Conservation (phyloP, 73 alveolate genomes). For the Paramecium tetraurelia region DNA sequence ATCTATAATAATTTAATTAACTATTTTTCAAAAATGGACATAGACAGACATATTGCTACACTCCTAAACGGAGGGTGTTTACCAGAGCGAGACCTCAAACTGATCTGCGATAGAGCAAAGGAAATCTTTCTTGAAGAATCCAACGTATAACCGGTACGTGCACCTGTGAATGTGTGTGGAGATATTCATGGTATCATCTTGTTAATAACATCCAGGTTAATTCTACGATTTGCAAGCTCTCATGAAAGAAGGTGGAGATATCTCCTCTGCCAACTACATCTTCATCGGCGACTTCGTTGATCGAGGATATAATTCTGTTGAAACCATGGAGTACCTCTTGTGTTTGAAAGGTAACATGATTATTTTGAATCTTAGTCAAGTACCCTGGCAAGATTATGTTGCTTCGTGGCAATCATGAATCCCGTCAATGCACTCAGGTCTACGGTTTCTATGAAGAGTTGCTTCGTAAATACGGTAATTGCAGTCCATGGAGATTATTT, state of each 20-base stretch:
- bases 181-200: constrained; percentile 69
- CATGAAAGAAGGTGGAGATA: constrained; percentile 58
- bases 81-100: constrained; percentile 71
- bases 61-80: constrained; percentile 41
- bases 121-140: constrained; percentile 73
- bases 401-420: constrained; percentile 68
- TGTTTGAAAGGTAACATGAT: not conserved
- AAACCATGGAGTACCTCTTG: constrained; percentile 50
- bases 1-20: not conserved
- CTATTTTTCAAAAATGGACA: not conserved
- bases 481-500: constrained; percentile 82
- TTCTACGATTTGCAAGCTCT: constrained; percentile 59
- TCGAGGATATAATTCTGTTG: constrained; percentile 80
- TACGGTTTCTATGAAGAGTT: constrained; percentile 85
- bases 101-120: constrained; percentile 72
- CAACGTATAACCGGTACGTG: constrained; percentile 64
- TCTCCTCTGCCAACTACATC: constrained; percentile 80
- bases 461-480: constrained; percentile 83
- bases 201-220: not conserved
- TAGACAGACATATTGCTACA: constrained; percentile 6
- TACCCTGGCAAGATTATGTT: constrained; percentile 56
- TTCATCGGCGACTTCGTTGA: constrained; percentile 82
- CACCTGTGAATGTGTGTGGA: constrained; percentile 85
- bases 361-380: not conserved
- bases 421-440: constrained; percentile 60